Base-by-base conservation (phyloP, 2,329 filamentous ascomycete genomes). In the Achaetomium macrosporum region DNA sequence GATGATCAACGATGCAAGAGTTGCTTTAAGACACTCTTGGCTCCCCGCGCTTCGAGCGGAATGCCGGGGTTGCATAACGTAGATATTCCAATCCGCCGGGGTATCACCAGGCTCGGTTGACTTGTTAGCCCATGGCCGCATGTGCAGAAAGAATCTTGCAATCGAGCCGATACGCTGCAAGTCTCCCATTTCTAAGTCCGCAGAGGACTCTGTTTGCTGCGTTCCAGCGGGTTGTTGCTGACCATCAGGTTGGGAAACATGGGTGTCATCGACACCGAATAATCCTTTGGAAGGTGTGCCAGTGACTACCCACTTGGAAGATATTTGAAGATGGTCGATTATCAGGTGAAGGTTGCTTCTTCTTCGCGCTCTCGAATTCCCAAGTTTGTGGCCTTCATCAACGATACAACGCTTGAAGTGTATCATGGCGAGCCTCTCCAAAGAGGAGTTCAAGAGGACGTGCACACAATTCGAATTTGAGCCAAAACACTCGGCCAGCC, bases 331-430 rank as follows among this genome's bases (percentile, higher is more conserved):
- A 12, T 66, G 66, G 16, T 83, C 76, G 1, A 84, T 66, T 2
- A 76, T 73, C 2, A 72, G 64, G 17, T 81, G 70, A 5, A 83
- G 62, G 39, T 78, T 74, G 42, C 82, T 89, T 59, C 76, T 81
- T 47, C 73, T 74, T 10, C 73, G 72, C 6, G 69, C 67, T 2
- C 70, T 77, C 0, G 79, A 80, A 36, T 87, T 85, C 0, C 89
- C 88, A 54, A 96, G 84, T 54, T 81, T 87, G 66, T 96, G 90
- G 0, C 92, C 92, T 74, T 96, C 92, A 59, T 97, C 92, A 16
- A 95, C 86, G 42, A 97, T 91, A 43, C 95, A 84, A 1, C 92
- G 79, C 62, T 96, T 85, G 78, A 92, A 96, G 61, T 89, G 90
- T 3, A 96, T 69, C 8, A 80, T 69, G 37, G 82, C 82, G 16